A percentile compares a stretch with the other conserved stretches of the same genome.
Evolutionary conservation across 441 rosid genomes (phyloP).

Genomic region (Erysimum pusillum): DNA sequence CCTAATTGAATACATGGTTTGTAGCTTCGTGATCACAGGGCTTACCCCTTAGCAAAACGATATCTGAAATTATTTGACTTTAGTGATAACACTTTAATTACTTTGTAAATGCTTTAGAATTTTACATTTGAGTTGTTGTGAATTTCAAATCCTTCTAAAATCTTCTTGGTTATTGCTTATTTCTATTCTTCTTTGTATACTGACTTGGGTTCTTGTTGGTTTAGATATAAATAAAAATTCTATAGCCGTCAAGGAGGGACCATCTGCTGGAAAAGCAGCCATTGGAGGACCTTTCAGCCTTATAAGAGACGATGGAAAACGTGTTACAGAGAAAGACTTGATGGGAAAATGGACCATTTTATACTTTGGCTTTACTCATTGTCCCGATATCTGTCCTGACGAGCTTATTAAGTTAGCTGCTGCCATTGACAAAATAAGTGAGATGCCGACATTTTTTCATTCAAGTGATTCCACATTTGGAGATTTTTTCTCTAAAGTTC

Average conservation of each 20-base stretch:
- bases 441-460: constrained; percentile 45
- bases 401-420: constrained; percentile 87
- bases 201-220: constrained; percentile 36
- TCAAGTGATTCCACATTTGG: not conserved
- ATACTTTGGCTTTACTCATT: constrained; percentile 97
- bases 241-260: constrained; percentile 86
- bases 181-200: constrained; percentile 14
- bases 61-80: constrained; percentile 4
- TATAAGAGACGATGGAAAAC: constrained; percentile 82
- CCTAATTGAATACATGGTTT: constrained; percentile 6
- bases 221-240: constrained; percentile 79
- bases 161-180: not conserved
- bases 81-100: constrained; percentile 26
- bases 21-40: not conserved
- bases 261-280: constrained; percentile 91
- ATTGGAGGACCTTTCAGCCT: constrained; percentile 95
- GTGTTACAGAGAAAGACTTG: constrained; percentile 79
- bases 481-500: not conserved
- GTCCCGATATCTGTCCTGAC: constrained; percentile 98
- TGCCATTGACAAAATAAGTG: constrained; percentile 89
- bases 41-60: not conserved
- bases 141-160: not conserved
- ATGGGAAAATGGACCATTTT: constrained; percentile 85
- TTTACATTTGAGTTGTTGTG: not conserved
- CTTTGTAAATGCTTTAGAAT: constrained; percentile 6